phyloP scores from a whole-genome alignment of 78 protist species.

The Tieghemostelium lacteum region DNA sequence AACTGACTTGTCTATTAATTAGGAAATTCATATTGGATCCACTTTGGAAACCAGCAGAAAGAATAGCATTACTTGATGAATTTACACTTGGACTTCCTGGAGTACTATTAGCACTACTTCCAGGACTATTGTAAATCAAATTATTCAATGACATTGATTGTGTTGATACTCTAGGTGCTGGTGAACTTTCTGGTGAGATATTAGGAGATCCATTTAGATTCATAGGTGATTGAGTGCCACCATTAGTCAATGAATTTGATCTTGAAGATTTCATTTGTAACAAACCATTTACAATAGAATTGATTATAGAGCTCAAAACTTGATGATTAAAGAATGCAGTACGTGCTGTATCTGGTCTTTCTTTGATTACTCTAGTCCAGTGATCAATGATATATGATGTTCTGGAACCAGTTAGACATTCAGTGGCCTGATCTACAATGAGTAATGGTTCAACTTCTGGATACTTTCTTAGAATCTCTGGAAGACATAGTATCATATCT shows the following conservation, averaged over 20 bases:
- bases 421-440: constrained; percentile 57
- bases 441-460: constrained; percentile 20
- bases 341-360: constrained; percentile 34
- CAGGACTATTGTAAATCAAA: not conserved
- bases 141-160: constrained; percentile 21
- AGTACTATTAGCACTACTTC: not conserved
- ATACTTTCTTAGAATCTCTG: constrained; percentile 14
- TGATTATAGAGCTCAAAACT: constrained; percentile 25
- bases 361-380: constrained; percentile 18
- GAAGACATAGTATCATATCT: constrained; percentile 31
- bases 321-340: constrained; percentile 39
- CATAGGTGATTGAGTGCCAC: not conserved
- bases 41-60: not conserved
- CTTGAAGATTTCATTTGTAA: constrained; percentile 1
- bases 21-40: not conserved
- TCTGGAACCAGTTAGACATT: constrained; percentile 6
- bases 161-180: not conserved
- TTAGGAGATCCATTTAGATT: not conserved
- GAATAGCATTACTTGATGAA: not conserved
- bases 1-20: not conserved
- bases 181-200: not conserved
- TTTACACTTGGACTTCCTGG: not conserved
- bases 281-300: constrained; percentile 37
- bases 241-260: not conserved
- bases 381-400: constrained; percentile 52